Evolutionary conservation across 1,139 yeast genomes (phyloP).

Genomic region (Arxiozyma telluris): DNA sequence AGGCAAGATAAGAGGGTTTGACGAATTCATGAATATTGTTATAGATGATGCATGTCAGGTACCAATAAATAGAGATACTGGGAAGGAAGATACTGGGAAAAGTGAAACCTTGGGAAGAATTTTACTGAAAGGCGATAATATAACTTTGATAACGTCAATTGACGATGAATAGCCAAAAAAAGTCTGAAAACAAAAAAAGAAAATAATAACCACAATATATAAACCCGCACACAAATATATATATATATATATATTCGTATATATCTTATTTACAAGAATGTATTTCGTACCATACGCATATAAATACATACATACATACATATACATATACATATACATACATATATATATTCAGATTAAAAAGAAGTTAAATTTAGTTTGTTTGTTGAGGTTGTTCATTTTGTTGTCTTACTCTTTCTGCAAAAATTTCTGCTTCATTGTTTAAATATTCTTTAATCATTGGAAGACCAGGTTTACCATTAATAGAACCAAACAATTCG

Average conservation of each 20-base stretch:
- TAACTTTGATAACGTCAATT: conserved; percentile 58
- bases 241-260: background rate
- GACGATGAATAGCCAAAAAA: conserved; percentile 10
- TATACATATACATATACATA: too few relatives aligned
- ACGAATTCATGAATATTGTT: conserved; percentile 96
- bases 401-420: background rate
- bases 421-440: conserved; percentile 5
- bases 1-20: conserved; percentile 84
- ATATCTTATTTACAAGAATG: conserved; percentile 3
- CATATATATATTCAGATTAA: too few relatives aligned
- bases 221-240: background rate
- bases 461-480: conserved; percentile 11
- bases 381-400: background rate
- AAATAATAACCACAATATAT: background rate
- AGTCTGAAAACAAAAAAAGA: background rate
- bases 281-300: background rate
- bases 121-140: conserved; percentile 86
- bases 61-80: conserved; percentile 32
- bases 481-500: conserved; percentile 10
- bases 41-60: conserved; percentile 80
- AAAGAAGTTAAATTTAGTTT: too few relatives aligned
- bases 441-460: conserved; percentile 11
- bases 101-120: conserved; percentile 53
- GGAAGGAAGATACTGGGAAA: conserved; percentile 22
- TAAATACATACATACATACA: too few relatives aligned